phyloP scores from a whole-genome alignment of 805 yeast genomes.

The Scheffersomyces amazonensis region DNA sequence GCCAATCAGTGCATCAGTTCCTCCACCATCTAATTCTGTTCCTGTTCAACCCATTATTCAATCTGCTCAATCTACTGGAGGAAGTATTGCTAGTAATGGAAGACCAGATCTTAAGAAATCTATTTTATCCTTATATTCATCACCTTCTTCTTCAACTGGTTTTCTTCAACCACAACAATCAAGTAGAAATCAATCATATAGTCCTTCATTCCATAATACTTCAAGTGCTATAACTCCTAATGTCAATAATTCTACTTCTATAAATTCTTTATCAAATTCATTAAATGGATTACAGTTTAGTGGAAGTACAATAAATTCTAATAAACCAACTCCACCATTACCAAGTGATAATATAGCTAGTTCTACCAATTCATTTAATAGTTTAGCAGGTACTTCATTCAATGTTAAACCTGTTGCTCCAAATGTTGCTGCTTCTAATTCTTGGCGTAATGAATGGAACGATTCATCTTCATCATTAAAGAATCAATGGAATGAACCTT shows the following conservation, averaged over 20 bases:
- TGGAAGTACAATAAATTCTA: slow-evolving; percentile 1
- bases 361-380: slow-evolving; percentile 7
- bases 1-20: slow-evolving; percentile 3
- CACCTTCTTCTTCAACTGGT: slow-evolving; percentile 48
- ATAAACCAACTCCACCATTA: slow-evolving; percentile 1
- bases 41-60: slow-evolving; percentile 11
- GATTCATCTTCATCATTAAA: slow-evolving; percentile 14
- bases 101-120: slow-evolving; percentile 91
- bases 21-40: slow-evolving; percentile 2
- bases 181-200: not conserved
- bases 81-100: slow-evolving; percentile 20
- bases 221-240: not conserved
- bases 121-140: slow-evolving; percentile 81
- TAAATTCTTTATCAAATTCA: slow-evolving; percentile 17
- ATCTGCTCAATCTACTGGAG: slow-evolving; percentile 36
- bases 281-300: slow-evolving; percentile 21
- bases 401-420: slow-evolving; percentile 1
- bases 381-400: slow-evolving; percentile 3
- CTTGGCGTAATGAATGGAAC: slow-evolving; percentile 37
- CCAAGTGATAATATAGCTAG: slow-evolving; percentile 2
- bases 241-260: not conserved
- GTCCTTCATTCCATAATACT: slow-evolving; percentile 1
- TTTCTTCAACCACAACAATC: slow-evolving; percentile 18
- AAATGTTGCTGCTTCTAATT: slow-evolving; percentile 5
- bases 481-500: slow-evolving; percentile 3